Base-by-base conservation (phyloP, 768 basidiomycete genomes). In the Lentinula lateritia region DNA sequence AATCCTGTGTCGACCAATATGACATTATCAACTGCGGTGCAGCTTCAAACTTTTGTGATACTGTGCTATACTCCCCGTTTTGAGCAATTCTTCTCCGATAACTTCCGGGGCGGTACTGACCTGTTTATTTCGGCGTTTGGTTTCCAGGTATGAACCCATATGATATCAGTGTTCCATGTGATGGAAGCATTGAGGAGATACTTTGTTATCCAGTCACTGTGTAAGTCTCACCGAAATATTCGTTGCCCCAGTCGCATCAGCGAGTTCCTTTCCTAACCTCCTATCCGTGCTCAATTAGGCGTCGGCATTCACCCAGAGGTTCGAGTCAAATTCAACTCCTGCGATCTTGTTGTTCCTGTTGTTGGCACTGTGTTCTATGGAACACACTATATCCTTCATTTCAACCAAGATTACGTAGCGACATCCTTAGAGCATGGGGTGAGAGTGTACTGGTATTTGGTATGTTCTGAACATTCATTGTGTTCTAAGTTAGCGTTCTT, bases 371-470 rank as follows among this genome's bases (percentile, higher is more conserved):
- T 69, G 38, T 93, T 92, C 34, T 16, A 23, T 20, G 6, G 2
- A 2, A 50, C 57, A 13, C 48, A 48, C 34, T 58, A 63, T 55
- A 50, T 58, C 1, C 36, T 53, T 18, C 62, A 60, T 45, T 50
- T 45, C 15, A 59, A 50, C 34, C 10, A 48, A 5, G 18, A 85
- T 75, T 87, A 90, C 68, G 84, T 90, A 61, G 77, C 84, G 0
- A 79, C 76, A 6, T 81, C 93, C 41, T 81, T 93, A 7, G 90
- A 93, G 62, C 82, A 90, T n/a, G 88, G 87, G 0, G 73, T 95
- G 20, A 83, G 86, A 5, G 75, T 78, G 75, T 78, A 23, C 23
- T 93, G 43, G 85, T 89, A 52, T 91, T 90, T 64, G 86, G 55
- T 56, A 18, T 18, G 55, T 23, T 0, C 18, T n/a, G n/a, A n/a